phyloP scores from a whole-genome alignment of 2,329 filamentous ascomycete genomes.

The Verticillium isaacii region DNA sequence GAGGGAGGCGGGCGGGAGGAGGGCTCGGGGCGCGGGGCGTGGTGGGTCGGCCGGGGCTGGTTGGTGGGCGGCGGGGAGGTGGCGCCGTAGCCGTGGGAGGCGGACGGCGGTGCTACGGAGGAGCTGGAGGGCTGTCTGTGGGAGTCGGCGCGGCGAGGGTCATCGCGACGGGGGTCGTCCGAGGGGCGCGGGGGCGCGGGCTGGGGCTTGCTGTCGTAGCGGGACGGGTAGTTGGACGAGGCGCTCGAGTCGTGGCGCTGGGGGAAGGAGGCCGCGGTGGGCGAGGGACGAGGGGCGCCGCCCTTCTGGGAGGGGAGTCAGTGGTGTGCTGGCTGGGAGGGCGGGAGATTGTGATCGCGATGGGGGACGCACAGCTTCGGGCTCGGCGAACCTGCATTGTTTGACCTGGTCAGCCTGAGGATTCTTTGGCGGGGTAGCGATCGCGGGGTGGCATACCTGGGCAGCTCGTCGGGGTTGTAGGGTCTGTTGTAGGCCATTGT shows the following conservation, averaged over 20 bases:
- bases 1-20: constrained; percentile 61
- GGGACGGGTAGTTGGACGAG: constrained; percentile 15
- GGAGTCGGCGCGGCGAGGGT: constrained; percentile 3
- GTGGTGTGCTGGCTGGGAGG: constrained; percentile 1
- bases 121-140: constrained; percentile 11
- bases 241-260: neutral
- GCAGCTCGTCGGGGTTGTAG: constrained; percentile 91
- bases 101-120: constrained; percentile 5
- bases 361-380: constrained; percentile 55
- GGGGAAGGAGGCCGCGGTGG: neutral
- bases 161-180: constrained; percentile 20
- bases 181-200: constrained; percentile 32
- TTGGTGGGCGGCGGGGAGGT: constrained; percentile 48
- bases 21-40: constrained; percentile 48
- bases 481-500: constrained; percentile 90
- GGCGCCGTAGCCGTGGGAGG: constrained; percentile 33
- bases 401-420: constrained; percentile 16
- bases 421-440: constrained; percentile 7
- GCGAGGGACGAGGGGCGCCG: constrained; percentile 9
- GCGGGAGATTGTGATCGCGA: neutral
- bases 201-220: constrained; percentile 43
- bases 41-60: constrained; percentile 32
- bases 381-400: constrained; percentile 62
- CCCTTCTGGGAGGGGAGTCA: constrained; percentile 14
- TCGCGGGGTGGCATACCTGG: constrained; percentile 60